A percentile compares a stretch with the other conserved stretches of the same genome.
Evolutionary conservation across 305 asterid species (phyloP).

Genomic region (Rubia occidens): DNA sequence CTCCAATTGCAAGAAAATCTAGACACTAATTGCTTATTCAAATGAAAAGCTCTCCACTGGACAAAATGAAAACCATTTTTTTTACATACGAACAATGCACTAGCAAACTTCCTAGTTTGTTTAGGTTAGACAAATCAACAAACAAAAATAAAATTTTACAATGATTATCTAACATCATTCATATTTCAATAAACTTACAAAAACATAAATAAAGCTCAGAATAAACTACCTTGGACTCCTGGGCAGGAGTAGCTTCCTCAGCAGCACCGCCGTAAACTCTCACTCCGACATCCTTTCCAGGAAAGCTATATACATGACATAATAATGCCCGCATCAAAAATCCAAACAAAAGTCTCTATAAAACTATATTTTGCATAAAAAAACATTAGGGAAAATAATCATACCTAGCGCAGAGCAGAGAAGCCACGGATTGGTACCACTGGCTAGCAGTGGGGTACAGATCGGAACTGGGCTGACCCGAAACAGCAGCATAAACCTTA

Average conservation of each 20-base stretch:
- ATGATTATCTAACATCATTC: not conserved
- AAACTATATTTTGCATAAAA: not conserved
- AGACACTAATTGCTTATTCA: not conserved
- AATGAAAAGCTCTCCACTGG: no score
- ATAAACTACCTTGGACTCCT: constrained; percentile 36
- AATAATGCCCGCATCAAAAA: not conserved
- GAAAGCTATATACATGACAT: constrained; percentile 36
- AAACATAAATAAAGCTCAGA: not conserved
- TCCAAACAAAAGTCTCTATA: not conserved
- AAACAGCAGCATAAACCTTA: constrained; percentile 57
- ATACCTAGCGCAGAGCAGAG: constrained; percentile 58
- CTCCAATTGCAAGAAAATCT: not conserved
- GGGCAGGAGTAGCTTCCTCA: constrained; percentile 45
- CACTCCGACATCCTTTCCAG: constrained; percentile 67
- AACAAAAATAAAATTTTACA: no score
- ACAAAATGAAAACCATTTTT: no score
- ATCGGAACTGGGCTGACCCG: constrained; percentile 49
- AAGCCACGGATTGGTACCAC: constrained; percentile 63
- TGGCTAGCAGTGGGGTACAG: constrained; percentile 60
- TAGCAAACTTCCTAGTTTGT: not conserved
- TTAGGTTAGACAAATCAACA: no score
- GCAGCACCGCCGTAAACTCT: constrained; percentile 42
- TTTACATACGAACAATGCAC: not conserved
- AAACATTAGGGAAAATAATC: not conserved
- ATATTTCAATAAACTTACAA: not conserved